Conservation (phyloP, 1,284 basidiomycete genomes). For the Sanguinoderma infundibulare region DNA sequence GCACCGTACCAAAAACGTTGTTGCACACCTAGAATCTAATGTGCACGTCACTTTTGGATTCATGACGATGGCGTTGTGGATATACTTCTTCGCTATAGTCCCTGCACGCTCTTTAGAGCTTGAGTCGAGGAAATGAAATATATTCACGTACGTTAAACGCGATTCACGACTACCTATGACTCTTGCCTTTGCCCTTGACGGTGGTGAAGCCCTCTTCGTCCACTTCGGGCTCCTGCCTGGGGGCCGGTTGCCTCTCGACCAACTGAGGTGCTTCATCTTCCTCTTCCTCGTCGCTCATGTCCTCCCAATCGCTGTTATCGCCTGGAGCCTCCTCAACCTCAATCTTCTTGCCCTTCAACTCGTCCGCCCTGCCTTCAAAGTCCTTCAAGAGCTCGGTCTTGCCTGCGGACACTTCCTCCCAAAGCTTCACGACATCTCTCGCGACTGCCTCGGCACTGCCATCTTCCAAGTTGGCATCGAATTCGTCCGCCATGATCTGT, state of each 20-base stretch:
- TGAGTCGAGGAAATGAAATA: not conserved
- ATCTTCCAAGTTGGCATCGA: conserved; percentile 82
- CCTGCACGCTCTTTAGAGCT: conserved; percentile 9
- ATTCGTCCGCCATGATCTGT: conserved; percentile 86
- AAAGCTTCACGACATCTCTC: conserved; percentile 69
- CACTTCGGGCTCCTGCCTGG: conserved; percentile 65
- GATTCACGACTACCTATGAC: conserved; percentile 35
- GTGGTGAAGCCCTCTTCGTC: conserved; percentile 90
- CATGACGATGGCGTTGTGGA: not conserved
- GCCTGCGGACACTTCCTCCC: conserved; percentile 55
- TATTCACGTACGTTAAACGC: conserved; percentile 6
- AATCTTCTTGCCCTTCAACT: conserved; percentile 60
- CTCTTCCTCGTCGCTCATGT: conserved; percentile 46
- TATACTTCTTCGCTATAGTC: not conserved
- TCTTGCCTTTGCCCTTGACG: conserved; percentile 70
- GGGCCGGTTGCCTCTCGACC: conserved; percentile 39
- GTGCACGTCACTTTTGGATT: conserved; percentile 16
- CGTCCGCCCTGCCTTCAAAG: conserved; percentile 68
- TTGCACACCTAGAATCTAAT: conserved; percentile 28
- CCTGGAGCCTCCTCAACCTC: conserved; percentile 49
- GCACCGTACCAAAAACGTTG: conserved; percentile 25
- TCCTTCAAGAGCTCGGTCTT: conserved; percentile 49
- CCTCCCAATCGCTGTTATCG: conserved; percentile 46
- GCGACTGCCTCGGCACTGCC: conserved; percentile 76
- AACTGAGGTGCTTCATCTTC: conserved; percentile 62